phyloP scores from a whole-genome alignment of 768 basidiomycete genomes.

The Russula sp. region DNA sequence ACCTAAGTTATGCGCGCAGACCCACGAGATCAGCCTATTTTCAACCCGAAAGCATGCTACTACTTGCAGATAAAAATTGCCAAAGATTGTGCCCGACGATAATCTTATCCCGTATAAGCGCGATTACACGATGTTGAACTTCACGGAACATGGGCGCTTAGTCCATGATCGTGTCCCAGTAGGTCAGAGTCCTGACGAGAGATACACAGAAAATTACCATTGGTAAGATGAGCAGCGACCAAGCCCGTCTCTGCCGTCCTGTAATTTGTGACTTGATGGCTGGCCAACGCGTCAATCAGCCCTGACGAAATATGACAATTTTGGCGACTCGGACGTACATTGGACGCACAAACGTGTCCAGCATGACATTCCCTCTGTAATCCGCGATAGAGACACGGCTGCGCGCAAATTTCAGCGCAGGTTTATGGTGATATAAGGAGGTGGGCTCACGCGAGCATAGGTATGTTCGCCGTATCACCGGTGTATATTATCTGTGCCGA shows the following conservation, averaged over 20 bases:
- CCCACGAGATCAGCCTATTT: not conserved
- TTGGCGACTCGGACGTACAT: slow-evolving; percentile 31
- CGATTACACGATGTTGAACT: slow-evolving; percentile 39
- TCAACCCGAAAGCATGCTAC: not conserved
- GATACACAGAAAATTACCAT: slow-evolving; percentile 28
- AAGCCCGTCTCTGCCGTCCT: slow-evolving; percentile 42
- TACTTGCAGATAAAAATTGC: slow-evolving; percentile 44
- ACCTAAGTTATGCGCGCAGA: slow-evolving; percentile 31
- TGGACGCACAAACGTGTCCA: slow-evolving; percentile 47
- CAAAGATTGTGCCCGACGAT: slow-evolving; percentile 51
- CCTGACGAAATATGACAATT: not conserved
- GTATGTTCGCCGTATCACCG: slow-evolving; percentile 34
- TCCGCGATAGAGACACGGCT: slow-evolving; percentile 48
- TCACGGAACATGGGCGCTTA: slow-evolving; percentile 44
- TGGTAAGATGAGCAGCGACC: slow-evolving; percentile 32
- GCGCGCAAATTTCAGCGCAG: not conserved
- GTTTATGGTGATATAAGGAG: not conserved
- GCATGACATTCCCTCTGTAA: slow-evolving; percentile 37
- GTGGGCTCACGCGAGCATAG: slow-evolving; percentile 45
- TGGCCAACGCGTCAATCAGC: slow-evolving; percentile 22
- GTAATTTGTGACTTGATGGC: slow-evolving; percentile 42
- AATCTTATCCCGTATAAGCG: slow-evolving; percentile 40
- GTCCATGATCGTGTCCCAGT: not conserved
- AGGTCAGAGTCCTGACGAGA: not conserved
- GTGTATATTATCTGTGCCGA: slow-evolving; percentile 39